Percentiles rank a stretch among this genome's conserved stretches.
Evolutionary conservation across 805 yeast genomes (phyloP).

Genomic region (Saccharomyces eubayanus): DNA sequence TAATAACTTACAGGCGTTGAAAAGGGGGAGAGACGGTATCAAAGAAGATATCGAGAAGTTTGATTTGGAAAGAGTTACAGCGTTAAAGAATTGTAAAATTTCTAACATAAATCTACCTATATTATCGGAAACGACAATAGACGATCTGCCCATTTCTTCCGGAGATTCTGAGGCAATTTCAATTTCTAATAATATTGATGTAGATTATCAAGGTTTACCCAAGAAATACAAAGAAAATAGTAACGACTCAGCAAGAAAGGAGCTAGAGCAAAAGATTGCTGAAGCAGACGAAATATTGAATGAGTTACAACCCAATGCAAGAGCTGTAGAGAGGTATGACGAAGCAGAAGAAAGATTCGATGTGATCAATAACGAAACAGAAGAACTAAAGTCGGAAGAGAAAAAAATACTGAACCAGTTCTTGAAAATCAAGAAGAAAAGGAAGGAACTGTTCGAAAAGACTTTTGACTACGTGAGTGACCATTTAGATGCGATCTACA

Average conservation of each 20-base stretch:
- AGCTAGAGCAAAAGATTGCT: slow-evolving; percentile 35
- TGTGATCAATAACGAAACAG: slow-evolving; percentile 57
- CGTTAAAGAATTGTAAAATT: slow-evolving; percentile 65
- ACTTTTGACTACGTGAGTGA: slow-evolving; percentile 73
- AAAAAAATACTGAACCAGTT: slow-evolving; percentile 46
- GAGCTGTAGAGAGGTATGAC: slow-evolving; percentile 66
- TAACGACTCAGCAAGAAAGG: slow-evolving; percentile 24
- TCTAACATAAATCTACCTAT: slow-evolving; percentile 61
- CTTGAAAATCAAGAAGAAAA: slow-evolving; percentile 46
- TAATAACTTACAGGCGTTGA: slow-evolving; percentile 20
- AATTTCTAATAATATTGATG: slow-evolving; percentile 40
- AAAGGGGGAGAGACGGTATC: slow-evolving; percentile 32
- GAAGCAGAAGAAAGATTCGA: slow-evolving; percentile 57
- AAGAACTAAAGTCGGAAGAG: slow-evolving; percentile 53
- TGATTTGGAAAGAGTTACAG: slow-evolving; percentile 47
- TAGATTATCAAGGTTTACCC: slow-evolving; percentile 46
- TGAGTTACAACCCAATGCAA: slow-evolving; percentile 64
- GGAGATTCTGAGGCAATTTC: slow-evolving; percentile 34
- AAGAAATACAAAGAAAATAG: slow-evolving; percentile 35
- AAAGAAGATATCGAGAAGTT: slow-evolving; percentile 49
- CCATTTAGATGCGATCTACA: slow-evolving; percentile 67
- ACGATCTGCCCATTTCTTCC: slow-evolving; percentile 52
- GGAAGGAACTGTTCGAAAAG: slow-evolving; percentile 56
- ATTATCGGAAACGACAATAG: slow-evolving; percentile 45
- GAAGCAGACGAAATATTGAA: slow-evolving; percentile 29